Evolutionary conservation across 306 rosid genomes (phyloP).

Genomic region (Cicer chorassanicum): DNA sequence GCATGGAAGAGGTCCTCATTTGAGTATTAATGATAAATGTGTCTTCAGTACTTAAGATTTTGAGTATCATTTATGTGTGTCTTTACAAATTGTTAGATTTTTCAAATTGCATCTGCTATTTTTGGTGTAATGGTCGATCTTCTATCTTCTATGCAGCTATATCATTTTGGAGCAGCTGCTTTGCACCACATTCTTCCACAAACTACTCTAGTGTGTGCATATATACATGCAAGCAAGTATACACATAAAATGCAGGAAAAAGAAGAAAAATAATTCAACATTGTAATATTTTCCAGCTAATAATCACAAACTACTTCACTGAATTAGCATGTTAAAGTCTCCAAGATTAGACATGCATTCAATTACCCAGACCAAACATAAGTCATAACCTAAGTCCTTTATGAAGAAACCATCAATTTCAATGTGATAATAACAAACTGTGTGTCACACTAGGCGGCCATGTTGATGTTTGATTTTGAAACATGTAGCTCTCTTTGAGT

Average conservation of each 20-base stretch:
- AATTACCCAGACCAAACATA: background rate
- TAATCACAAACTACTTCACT: conserved; percentile 15
- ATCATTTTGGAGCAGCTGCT: background rate
- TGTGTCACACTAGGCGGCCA: conserved; percentile 28
- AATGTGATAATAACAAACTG: conserved; percentile 22
- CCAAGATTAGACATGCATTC: conserved; percentile 14
- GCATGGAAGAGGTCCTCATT: background rate
- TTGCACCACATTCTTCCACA: background rate
- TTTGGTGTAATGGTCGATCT: background rate
- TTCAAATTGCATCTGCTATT: background rate
- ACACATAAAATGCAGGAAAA: conserved; percentile 14
- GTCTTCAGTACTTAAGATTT: background rate
- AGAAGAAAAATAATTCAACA: conserved; percentile 2
- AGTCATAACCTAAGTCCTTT: background rate
- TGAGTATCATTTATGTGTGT: background rate
- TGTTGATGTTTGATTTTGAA: conserved; percentile 32
- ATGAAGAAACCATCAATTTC: conserved; percentile 1
- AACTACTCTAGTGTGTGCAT: conserved; percentile 2
- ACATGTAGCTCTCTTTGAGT: conserved; percentile 15
- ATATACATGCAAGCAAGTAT: conserved; percentile 12
- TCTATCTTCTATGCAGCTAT: background rate
- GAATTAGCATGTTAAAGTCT: conserved; percentile 12
- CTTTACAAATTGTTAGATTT: background rate
- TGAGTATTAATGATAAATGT: background rate
- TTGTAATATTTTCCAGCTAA: conserved; percentile 23